phyloP scores from a whole-genome alignment of 352 stramenopile genomes.

The Phytopythium cucurbitacearum region DNA sequence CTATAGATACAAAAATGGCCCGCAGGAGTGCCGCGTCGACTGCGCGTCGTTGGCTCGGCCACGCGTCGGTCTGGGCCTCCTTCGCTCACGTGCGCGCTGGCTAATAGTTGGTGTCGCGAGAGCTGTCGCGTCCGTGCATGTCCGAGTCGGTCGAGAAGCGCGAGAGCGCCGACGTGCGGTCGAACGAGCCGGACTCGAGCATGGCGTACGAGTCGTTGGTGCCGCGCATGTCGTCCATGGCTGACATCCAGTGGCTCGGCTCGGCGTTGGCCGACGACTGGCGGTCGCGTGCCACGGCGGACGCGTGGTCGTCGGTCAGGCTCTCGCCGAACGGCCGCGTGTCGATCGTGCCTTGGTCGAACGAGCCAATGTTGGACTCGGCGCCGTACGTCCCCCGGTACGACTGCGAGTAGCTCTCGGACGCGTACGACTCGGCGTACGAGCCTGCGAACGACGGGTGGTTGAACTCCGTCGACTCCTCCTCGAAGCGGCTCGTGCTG shows the following conservation, averaged over 20 bases:
- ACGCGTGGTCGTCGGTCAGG: constrained; percentile 10
- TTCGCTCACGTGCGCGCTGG: neutral
- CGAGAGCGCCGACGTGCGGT: constrained; percentile 62
- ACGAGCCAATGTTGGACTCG: constrained; percentile 49
- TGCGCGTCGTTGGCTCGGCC: too few species aligned
- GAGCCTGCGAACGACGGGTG: constrained; percentile 45
- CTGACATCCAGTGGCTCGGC: constrained; percentile 55
- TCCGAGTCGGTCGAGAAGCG: constrained; percentile 78
- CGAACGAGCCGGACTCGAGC: constrained; percentile 71
- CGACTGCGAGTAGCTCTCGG: constrained; percentile 37
- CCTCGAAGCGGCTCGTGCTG: constrained; percentile 45
- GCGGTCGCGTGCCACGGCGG: constrained; percentile 12
- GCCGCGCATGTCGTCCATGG: constrained; percentile 75
- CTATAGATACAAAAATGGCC: too few species aligned
- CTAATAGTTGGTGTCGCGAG: constrained; percentile 6
- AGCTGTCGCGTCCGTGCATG: constrained; percentile 16
- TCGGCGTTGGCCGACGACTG: constrained; percentile 16
- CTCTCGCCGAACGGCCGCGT: constrained; percentile 13
- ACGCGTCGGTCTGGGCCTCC: neutral
- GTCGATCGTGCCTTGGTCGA: constrained; percentile 32
- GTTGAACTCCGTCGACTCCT: constrained; percentile 50
- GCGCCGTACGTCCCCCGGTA: constrained; percentile 43
- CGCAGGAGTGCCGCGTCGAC: too few species aligned
- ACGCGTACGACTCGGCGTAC: constrained; percentile 52
- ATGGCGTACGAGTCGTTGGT: constrained; percentile 83